phyloP scores from a whole-genome alignment of 2,329 filamentous ascomycete genomes.

The Penicillium sp. region DNA sequence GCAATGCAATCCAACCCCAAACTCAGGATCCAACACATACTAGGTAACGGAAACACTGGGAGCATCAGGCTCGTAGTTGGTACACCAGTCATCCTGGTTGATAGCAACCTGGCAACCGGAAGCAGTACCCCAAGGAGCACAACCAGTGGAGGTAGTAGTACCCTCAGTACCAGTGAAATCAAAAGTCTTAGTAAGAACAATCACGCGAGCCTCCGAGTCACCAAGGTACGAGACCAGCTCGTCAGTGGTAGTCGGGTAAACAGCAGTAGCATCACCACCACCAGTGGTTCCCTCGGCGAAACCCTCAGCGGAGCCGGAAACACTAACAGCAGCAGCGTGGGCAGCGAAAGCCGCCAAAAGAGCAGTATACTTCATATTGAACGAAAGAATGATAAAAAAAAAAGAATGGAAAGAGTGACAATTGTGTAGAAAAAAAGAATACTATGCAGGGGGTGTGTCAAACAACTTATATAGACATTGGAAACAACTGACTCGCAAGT shows the following conservation, averaged over 20 bases:
- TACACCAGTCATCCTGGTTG: conserved; percentile 60
- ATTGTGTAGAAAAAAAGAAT: background rate
- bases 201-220: conserved; percentile 55
- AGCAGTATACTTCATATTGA: conserved; percentile 19
- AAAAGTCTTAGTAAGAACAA: conserved; percentile 45
- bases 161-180: conserved; percentile 57
- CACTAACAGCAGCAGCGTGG: conserved; percentile 22
- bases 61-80: conserved; percentile 58
- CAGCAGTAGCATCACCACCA: conserved; percentile 56
- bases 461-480: conserved; percentile 2
- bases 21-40: background rate
- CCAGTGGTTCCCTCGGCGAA: conserved; percentile 60
- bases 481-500: background rate
- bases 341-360: conserved; percentile 20
- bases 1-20: background rate
- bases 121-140: conserved; percentile 58
- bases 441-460: background rate
- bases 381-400: conserved; percentile 1
- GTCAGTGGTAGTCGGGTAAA: conserved; percentile 54
- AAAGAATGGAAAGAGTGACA: conserved; percentile 2
- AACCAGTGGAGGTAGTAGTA: conserved; percentile 51
- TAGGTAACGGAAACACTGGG: conserved; percentile 46
- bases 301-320: conserved; percentile 44
- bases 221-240: conserved; percentile 62
- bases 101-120: conserved; percentile 60